Evolutionary conservation across 192 early-diverging fungal genomes (phyloP), one percentile per base, ranked within the genome.

Genomic region (Coemansia sp.): DNA sequence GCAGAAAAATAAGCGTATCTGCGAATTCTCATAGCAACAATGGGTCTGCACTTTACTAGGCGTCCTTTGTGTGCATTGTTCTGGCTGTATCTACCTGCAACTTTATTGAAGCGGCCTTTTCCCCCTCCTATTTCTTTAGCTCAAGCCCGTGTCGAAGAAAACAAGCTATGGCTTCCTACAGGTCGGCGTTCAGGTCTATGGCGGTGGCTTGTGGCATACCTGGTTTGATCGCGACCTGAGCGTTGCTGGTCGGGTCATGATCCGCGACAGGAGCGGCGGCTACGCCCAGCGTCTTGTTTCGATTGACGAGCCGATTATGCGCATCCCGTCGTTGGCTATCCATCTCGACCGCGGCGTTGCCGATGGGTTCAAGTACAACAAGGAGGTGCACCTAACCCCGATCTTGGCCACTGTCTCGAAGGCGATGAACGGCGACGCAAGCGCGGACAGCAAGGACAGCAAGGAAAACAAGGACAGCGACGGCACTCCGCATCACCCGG

Each of bases 141-240:
- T 98, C 61, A 99, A 97, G 78, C 97, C 97, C 18, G 82, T 93
- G 39, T 96, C 94, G 25, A 96, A 94, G 77, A 97, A 93, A 83
- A 85, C 86, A 36, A 87, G 86, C 52, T 70, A 65, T 22, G 93
- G 92, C 19, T 97, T 95, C 75, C 79, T 93, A 30, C 90, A 98
- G 78, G 93, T 98, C 51, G 91, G 91, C 57, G 90, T 91, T 28
- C 91, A 95, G 75, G 61, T 87, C 36, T 98, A 98, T 65, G 95
- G 95, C 65, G 95, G 95, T n/a, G 95, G 93, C n/a, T 76, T 97
- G 18, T 98, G 95, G 91, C 87, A 96, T 75, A 95, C 97, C 27
- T 99, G 97, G 97, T 99, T 99, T 72, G 97, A 99, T 72, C 89
- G 97, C 66, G 97, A 99, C 79, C 81, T 99, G 61, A 88, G 87